Evolutionary conservation across 139 green algal genomes (phyloP), one percentile per base, ranked within the genome.

Genomic region (Chlamydomonas urium): DNA sequence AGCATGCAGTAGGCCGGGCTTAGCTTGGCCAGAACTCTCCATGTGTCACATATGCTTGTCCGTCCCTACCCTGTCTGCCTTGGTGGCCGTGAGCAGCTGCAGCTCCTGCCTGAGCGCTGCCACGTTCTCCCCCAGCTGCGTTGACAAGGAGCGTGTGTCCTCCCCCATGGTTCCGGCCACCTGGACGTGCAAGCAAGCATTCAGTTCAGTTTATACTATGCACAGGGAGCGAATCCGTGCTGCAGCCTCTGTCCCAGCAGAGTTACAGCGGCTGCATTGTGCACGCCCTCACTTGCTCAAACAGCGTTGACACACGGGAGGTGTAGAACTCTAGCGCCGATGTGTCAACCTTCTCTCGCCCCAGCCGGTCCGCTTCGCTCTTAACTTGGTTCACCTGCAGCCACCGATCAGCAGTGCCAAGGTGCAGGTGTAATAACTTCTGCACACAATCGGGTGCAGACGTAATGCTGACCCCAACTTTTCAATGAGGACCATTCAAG

Each of bases 291-390:
- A 63, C 53, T 21, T 63, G 53, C 29, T 63, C 53, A 63, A 63
- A 63, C 26, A 63, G 53, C 10, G 6, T 14, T 6, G 60, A 45
- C 26, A 80, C 47, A 17, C 47, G 24, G 1, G 21, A 19, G 21
- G 74, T 80, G 70, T 84, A 84, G 57, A 61, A 36, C 70, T 84
- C 78, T 29, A 84, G 65, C 5, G 74, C 36, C n/a, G 37, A 26
- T 2, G 69, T 6, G 70, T 84, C 78, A 37, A 78, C 57, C 58
- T 84, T 84, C 28, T 84, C 78, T 0, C 74, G 35, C 3, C 32
- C 42, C n/a, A 84, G 60, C 2, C 71, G 63, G 29, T 84, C 78
- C 33, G 76, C 4, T 26, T 84, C 78, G 5, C 26, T 31, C 4
- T 75, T 29, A 37, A 80, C 33, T 10, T 57, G 42, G 38, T 69